Evolutionary conservation across 106 monocot species (phyloP), one percentile per base, ranked within the genome.

Genomic region (Amphibolis antarctica): DNA sequence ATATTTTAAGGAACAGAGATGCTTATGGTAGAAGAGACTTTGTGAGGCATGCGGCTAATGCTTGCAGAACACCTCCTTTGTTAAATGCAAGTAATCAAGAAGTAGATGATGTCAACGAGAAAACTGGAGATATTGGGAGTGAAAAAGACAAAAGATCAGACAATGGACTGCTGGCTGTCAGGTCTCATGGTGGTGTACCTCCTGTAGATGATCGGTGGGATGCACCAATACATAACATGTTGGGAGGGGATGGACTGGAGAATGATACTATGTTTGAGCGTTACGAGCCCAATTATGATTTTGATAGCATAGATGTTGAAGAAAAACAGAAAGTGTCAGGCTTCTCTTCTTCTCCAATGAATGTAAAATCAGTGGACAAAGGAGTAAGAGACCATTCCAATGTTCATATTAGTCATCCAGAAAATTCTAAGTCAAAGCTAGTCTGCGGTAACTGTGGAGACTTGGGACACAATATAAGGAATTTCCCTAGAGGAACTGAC

Each of bases 201-300:
- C 20, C 69, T 55, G 77, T 70, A 72, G 71, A 67, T 80, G 81
- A 74, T 68, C 62, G 78, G 54, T 83, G 83, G 81, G 78, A 58
- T 51, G 77, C 63, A 30, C 59, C 75, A 70, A 57, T 30, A 27
- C 77, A 12, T 45, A 12, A 45, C 23, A 29, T 45, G 19, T 14
- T 48, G n/a, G 48, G 15, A 66, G 62, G 60, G 0, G 51, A 60
- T 57, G 74, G 44, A 42, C 12, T 44, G 9, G 66, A 62, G 20
- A 74, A 78, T 67, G 42, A 45, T 44, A 27, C 59, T 53, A 78
- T 74, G 1, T 84, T 81, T 75, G 81, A 84, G 42, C 65, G 79
- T 14, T 88, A 88, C 13, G 44, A 62, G 12, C 43, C 62, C 12
- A 11, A 62, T 0, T 14, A 13, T 44, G 62, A 44, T 62, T 62